A percentile compares a stretch with the other conserved stretches of the same genome.
These are phyloP conservation scores for Epichloe sibirici DNA, from an alignment of 2,329 filamentous ascomycete species.

Conservation along the genomic window DNA sequence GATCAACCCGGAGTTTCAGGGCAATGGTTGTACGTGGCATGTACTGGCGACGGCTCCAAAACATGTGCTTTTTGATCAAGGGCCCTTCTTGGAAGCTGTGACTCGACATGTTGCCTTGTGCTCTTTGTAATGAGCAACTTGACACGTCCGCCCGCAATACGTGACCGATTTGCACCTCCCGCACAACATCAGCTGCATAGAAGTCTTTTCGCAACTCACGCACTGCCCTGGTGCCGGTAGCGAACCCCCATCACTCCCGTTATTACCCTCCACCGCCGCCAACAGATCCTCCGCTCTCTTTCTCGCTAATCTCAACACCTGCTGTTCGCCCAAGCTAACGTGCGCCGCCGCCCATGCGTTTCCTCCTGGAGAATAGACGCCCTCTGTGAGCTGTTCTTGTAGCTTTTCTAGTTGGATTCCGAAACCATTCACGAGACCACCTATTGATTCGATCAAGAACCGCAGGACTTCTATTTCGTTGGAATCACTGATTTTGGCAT, in stretches of 20 bases:
- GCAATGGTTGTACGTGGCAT: too few relatives aligned
- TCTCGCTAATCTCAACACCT: slow-evolving; percentile 19
- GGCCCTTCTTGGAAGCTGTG: background rate
- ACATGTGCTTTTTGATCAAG: too few relatives aligned
- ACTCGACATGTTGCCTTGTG: slow-evolving; percentile 7
- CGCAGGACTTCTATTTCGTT: slow-evolving; percentile 21
- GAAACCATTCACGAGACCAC: slow-evolving; percentile 17
- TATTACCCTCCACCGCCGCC: slow-evolving; percentile 4
- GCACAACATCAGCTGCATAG: slow-evolving; percentile 7
- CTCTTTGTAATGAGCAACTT: slow-evolving; percentile 9
- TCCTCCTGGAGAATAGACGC: slow-evolving; percentile 18
- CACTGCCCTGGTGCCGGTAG: slow-evolving; percentile 1
- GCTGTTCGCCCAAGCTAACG: slow-evolving; percentile 18
- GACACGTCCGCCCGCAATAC: slow-evolving; percentile 7
- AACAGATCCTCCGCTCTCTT: slow-evolving; percentile 20
- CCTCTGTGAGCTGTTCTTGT: slow-evolving; percentile 18
- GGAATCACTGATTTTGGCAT: slow-evolving; percentile 17
- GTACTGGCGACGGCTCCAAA: too few relatives aligned
- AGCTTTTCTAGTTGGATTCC: slow-evolving; percentile 18
- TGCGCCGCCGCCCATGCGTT: slow-evolving; percentile 25
- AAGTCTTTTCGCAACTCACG: slow-evolving; percentile 7
- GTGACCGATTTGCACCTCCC: slow-evolving; percentile 8
- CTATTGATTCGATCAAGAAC: slow-evolving; percentile 21
- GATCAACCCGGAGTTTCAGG: too few relatives aligned
- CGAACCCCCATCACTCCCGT: background rate